phyloP scores from a whole-genome alignment of 1,284 basidiomycete species.

The Gomphus bonarii region DNA sequence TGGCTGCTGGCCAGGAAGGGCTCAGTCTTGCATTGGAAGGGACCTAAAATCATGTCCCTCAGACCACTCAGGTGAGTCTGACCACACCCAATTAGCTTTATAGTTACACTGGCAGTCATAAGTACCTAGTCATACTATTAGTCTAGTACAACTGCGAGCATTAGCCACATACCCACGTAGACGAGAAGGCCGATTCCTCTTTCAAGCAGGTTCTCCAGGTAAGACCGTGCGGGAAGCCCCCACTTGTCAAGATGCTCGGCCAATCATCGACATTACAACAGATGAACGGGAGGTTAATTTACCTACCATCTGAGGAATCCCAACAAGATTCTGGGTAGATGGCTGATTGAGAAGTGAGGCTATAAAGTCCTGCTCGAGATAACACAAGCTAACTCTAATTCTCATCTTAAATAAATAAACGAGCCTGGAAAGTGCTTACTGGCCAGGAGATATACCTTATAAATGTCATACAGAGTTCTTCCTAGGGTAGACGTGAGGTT shows the following conservation, averaged over 20 bases:
- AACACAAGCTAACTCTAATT: conserved; percentile 7
- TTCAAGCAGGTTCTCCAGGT: conserved; percentile 65
- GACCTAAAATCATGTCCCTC: conserved; percentile 41
- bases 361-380: background rate
- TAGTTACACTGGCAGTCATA: conserved; percentile 73
- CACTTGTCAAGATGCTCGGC: conserved; percentile 25
- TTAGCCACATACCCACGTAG: conserved; percentile 37
- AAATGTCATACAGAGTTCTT: conserved; percentile 55
- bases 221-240: conserved; percentile 19
- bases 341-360: conserved; percentile 38
- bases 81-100: conserved; percentile 32
- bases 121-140: conserved; percentile 24
- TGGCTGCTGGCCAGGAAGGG: conserved; percentile 35
- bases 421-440: conserved; percentile 9
- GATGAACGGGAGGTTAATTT: conserved; percentile 42
- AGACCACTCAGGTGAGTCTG: conserved; percentile 62
- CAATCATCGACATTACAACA: conserved; percentile 34
- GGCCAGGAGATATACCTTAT: conserved; percentile 27
- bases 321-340: conserved; percentile 41
- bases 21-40: conserved; percentile 50
- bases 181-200: conserved; percentile 63
- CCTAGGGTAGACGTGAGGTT: conserved; percentile 22
- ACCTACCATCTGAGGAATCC: conserved; percentile 40
- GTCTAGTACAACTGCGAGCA: background rate
- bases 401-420: background rate